phyloP scores from a whole-genome alignment of 208 protist genomes.

The Kentomonas sorsogonicus region DNA sequence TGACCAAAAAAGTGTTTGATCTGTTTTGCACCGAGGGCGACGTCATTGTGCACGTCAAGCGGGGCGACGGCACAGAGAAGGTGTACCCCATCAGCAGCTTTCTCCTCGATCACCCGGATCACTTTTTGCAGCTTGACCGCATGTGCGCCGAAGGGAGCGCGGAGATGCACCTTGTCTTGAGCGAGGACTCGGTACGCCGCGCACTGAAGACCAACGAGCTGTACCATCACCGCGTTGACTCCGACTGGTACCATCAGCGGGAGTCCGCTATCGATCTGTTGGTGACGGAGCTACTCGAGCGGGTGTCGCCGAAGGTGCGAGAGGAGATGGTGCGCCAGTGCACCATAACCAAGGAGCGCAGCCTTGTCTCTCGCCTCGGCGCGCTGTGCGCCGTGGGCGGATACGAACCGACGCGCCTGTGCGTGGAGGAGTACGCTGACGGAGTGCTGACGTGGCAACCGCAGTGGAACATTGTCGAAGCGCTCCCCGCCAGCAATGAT shows the following conservation, averaged over 20 bases:
- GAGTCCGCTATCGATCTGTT: slow-evolving; percentile 60
- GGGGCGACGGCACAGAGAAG: slow-evolving; percentile 36
- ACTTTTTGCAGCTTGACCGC: slow-evolving; percentile 69
- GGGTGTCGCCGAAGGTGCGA: slow-evolving; percentile 53
- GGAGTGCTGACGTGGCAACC: slow-evolving; percentile 59
- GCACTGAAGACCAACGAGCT: slow-evolving; percentile 52
- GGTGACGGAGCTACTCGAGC: slow-evolving; percentile 46
- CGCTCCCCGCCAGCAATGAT: slow-evolving; percentile 28
- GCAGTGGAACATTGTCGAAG: slow-evolving; percentile 84
- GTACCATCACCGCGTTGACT: slow-evolving; percentile 36
- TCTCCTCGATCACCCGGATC: slow-evolving; percentile 61
- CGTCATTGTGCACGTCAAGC: slow-evolving; percentile 67
- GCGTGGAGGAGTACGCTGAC: slow-evolving; percentile 45
- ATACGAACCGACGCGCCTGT: slow-evolving; percentile 57
- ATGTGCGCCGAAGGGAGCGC: slow-evolving; percentile 60
- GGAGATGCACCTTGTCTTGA: slow-evolving; percentile 64
- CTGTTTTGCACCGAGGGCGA: slow-evolving; percentile 75
- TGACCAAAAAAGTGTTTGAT: slow-evolving; percentile 58
- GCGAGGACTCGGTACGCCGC: slow-evolving; percentile 56
- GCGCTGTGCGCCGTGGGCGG: slow-evolving; percentile 55
- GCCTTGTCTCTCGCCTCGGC: slow-evolving; percentile 43
- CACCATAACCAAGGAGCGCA: slow-evolving; percentile 30
- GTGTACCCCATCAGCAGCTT: slow-evolving; percentile 65
- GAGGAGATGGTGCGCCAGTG: slow-evolving; percentile 50
- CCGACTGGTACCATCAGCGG: slow-evolving; percentile 55